Evolutionary conservation across 192 early-diverging fungal genomes (phyloP), one percentile per base, ranked within the genome.

Genomic region (Neocallimastix lanati): DNA sequence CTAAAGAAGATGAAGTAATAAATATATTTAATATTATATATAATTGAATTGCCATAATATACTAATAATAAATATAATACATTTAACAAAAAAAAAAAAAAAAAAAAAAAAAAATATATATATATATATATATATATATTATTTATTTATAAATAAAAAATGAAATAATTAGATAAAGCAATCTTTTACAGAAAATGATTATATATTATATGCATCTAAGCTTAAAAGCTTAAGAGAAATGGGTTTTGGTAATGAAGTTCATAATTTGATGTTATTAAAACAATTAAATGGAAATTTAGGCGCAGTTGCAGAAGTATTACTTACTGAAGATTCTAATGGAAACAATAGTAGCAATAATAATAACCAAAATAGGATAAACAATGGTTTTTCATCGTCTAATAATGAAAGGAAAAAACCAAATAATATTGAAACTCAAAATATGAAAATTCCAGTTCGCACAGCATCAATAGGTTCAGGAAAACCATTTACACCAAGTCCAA

Each of bases 1-100:
- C 81, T 80, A 28, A 79, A 81, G 29, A 81, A 81, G 50, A 67
- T 21, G 50, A 67, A 67, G 50, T 67, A 67, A 67, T n/a, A 37
- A 13, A 37, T 37, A 12, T 12, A 37, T 37, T 33, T 33, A 33
- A 37, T 13, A 35, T 35, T 35, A 35, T 35, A 7, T 35, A 35
- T 35, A 12, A 35, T 35, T 35, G 4, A n/a, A n/a, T n/a, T n/a
- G n/a, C n/a, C n/a, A n/a, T n/a, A n/a, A n/a, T n/a, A n/a, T n/a
- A n/a, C n/a, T n/a, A n/a, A n/a, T n/a, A n/a, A n/a, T n/a, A n/a
- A n/a, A n/a, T n/a, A n/a, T n/a, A n/a, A n/a, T n/a, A n/a, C n/a
- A n/a, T n/a, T n/a, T n/a, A n/a, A n/a, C n/a, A n/a, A n/a, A n/a
- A n/a, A n/a, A n/a, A n/a, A n/a, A n/a, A n/a, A n/a, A n/a, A n/a